These are phyloP conservation scores for Nyssa sinensis DNA, from an alignment of 148 eudicot genomes.

Conservation along the genomic window DNA sequence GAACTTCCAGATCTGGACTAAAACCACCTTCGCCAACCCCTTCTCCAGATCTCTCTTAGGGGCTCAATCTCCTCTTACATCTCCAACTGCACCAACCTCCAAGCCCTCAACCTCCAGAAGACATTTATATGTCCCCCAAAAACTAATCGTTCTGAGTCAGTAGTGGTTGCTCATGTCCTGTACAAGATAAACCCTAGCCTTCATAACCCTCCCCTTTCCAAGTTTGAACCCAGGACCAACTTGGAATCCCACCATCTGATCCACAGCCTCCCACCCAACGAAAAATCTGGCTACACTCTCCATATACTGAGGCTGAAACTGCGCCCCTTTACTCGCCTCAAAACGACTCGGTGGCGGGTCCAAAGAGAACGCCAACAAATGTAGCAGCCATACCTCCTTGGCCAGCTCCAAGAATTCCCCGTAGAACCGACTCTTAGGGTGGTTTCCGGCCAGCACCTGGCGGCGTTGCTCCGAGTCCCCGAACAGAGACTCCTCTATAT, in stretches of 20 bases:
- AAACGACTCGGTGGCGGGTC: slow-evolving; percentile 92
- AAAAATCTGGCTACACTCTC: slow-evolving; percentile 75
- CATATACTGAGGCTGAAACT: slow-evolving; percentile 79
- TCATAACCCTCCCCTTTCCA: slow-evolving; percentile 66
- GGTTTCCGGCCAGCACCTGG: slow-evolving; percentile 64
- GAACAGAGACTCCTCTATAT: slow-evolving; percentile 92
- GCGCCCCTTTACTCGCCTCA: slow-evolving; percentile 83
- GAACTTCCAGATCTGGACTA: too few relatives aligned
- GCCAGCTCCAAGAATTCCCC: slow-evolving; percentile 71
- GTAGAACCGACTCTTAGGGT: slow-evolving; percentile 83
- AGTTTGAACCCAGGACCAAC: slow-evolving; percentile 93
- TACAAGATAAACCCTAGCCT: slow-evolving; percentile 81
- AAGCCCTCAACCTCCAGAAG: too few relatives aligned
- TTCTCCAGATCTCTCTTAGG: too few relatives aligned
- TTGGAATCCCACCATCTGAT: slow-evolving; percentile 74
- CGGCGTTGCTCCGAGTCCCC: slow-evolving; percentile 83
- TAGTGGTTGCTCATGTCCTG: slow-evolving; percentile 23
- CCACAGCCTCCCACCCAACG: slow-evolving; percentile 40
- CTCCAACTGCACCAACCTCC: too few relatives aligned
- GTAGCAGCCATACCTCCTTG: slow-evolving; percentile 91
- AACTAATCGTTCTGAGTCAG: too few relatives aligned
- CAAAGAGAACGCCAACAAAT: slow-evolving; percentile 81
- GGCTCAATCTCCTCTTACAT: too few relatives aligned
- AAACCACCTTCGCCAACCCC: too few relatives aligned
- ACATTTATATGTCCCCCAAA: too few relatives aligned